Conservation (phyloP, 2,329 filamentous ascomycete species). For the Gnomoniopsis smithogilvyi region DNA sequence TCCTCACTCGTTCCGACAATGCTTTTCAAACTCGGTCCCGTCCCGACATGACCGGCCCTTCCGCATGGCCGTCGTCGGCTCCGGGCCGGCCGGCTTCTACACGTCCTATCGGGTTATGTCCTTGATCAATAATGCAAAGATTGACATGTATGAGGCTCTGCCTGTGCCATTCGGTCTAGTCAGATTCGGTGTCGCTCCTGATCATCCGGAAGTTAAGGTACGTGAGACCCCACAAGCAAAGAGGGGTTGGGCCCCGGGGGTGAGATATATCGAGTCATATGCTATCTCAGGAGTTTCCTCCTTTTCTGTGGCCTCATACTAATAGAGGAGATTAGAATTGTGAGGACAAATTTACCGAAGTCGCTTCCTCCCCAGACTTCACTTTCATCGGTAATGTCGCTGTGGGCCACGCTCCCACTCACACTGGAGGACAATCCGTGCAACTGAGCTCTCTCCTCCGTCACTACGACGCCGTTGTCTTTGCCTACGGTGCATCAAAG, state of each 20-base stretch:
- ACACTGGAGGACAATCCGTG: slow-evolving; percentile 47
- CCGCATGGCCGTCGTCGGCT: slow-evolving; percentile 85
- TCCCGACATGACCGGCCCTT: slow-evolving; percentile 49
- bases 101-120: slow-evolving; percentile 82
- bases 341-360: slow-evolving; percentile 87
- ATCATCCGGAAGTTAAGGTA: slow-evolving; percentile 98
- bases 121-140: slow-evolving; percentile 64
- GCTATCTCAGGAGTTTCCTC: background rate
- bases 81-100: slow-evolving; percentile 95
- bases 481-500: slow-evolving; percentile 87
- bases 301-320: background rate
- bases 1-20: background rate
- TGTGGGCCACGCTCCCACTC: slow-evolving; percentile 55
- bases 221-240: background rate
- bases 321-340: slow-evolving; percentile 64
- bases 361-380: slow-evolving; percentile 78
- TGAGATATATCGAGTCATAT: background rate
- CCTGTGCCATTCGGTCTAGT: slow-evolving; percentile 92
- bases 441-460: slow-evolving; percentile 66
- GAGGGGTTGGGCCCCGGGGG: too few relatives aligned
- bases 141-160: slow-evolving; percentile 96
- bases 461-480: slow-evolving; percentile 89
- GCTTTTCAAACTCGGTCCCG: slow-evolving; percentile 13
- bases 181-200: slow-evolving; percentile 92
- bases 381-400: slow-evolving; percentile 88